Percentiles rank a stretch among this genome's conserved stretches.
Conservation (phyloP, 768 basidiomycete species). For the Collybia sp. region DNA sequence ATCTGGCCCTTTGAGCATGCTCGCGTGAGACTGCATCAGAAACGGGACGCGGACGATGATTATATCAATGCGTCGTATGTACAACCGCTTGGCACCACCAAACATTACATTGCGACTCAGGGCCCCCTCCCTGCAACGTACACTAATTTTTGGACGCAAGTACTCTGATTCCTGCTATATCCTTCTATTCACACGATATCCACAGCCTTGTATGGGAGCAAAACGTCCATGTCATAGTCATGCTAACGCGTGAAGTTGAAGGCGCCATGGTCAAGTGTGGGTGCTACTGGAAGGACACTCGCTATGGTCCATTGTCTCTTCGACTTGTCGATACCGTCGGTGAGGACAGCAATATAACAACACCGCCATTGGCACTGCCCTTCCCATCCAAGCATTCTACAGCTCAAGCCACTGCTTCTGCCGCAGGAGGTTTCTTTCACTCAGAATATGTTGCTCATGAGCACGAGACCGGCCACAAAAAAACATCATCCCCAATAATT, state of each 20-base stretch:
- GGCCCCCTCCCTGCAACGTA: constrained; percentile 90
- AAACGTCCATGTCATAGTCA: constrained; percentile 90
- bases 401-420: not conserved
- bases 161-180: constrained; percentile 10
- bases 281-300: constrained; percentile 73
- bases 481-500: constrained; percentile 24
- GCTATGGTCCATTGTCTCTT: constrained; percentile 70
- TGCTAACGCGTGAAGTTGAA: constrained; percentile 93
- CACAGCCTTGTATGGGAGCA: constrained; percentile 88
- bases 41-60: constrained; percentile 52
- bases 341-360: not conserved
- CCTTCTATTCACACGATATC: constrained; percentile 1
- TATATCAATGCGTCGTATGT: constrained; percentile 96
- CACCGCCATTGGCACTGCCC: too few relatives aligned
- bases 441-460: not conserved
- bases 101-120: constrained; percentile 93
- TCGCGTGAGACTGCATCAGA: constrained; percentile 65
- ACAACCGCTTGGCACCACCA: constrained; percentile 76
- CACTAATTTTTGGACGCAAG: constrained; percentile 91
- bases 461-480: not conserved
- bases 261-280: constrained; percentile 89
- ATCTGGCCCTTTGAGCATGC: constrained; percentile 99
- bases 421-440: not conserved
- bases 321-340: constrained; percentile 35
- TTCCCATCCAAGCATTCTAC: not conserved